Conservation (phyloP, 225 moss, liverwort and hornwort species). For the Bryum argenteum region DNA sequence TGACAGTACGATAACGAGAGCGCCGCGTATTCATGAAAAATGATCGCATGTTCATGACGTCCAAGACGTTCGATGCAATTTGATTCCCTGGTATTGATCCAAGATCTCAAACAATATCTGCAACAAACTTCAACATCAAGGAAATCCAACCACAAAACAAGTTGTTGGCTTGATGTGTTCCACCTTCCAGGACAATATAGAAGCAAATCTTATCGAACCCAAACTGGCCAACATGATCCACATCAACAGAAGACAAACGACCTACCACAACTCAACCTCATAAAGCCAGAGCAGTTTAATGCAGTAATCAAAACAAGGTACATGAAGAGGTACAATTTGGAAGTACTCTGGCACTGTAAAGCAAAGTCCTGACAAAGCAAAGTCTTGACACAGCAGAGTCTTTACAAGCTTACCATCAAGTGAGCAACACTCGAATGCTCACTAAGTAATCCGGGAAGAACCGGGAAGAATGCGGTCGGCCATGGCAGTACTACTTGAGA, state of each 20-base stretch:
- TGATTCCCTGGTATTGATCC: neutral
- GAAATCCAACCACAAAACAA: slow-evolving; percentile 10
- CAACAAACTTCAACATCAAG: neutral
- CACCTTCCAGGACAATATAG: slow-evolving; percentile 8
- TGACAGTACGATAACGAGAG: too few species aligned
- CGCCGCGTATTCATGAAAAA: too few species aligned
- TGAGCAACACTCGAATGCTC: neutral
- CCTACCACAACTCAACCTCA: slow-evolving; percentile 18
- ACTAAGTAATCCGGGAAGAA: slow-evolving; percentile 22
- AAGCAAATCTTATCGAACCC: slow-evolving; percentile 3
- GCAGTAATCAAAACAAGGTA: neutral
- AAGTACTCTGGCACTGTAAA: neutral
- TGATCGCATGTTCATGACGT: too few species aligned
- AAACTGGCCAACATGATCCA: slow-evolving; percentile 10
- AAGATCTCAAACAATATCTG: slow-evolving; percentile 1
- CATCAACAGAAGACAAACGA: slow-evolving; percentile 20
- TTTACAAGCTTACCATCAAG: neutral
- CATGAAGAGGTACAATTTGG: neutral
- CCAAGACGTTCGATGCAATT: too few species aligned
- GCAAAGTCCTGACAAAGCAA: slow-evolving; percentile 12
- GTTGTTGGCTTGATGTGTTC: neutral
- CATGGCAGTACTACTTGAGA: slow-evolving; percentile 12
- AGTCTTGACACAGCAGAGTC: slow-evolving; percentile 8
- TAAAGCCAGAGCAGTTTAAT: slow-evolving; percentile 9
- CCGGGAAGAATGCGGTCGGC: slow-evolving; percentile 18